Evolutionary conservation across 208 protist genomes (phyloP).

Genomic region (Crithidia fasciculata): DNA sequence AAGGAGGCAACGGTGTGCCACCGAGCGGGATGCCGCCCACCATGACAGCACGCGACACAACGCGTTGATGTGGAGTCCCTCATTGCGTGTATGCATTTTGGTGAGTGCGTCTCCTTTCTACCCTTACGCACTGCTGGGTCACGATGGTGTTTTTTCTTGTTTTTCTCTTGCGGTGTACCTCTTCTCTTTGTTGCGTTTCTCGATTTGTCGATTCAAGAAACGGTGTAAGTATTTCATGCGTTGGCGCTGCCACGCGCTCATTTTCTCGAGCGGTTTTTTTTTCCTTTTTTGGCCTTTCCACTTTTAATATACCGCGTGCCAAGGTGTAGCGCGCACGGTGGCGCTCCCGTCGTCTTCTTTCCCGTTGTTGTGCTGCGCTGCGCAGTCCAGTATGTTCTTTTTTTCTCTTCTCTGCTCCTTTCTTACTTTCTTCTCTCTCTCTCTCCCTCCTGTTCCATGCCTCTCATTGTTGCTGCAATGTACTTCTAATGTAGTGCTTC

Average conservation of each 20-base stretch:
- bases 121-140: neutral
- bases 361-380: too few relatives aligned
- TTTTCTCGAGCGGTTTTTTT: neutral
- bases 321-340: too few relatives aligned
- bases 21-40: conserved; percentile 12
- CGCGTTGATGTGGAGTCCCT: neutral
- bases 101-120: neutral
- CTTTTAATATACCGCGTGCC: neutral
- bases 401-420: neutral
- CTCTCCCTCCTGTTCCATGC: neutral
- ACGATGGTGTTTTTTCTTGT: conserved; percentile 6
- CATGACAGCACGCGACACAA: conserved; percentile 27
- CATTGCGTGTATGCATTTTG: neutral
- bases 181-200: neutral
- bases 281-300: neutral
- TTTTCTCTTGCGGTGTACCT: neutral
- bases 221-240: too few relatives aligned
- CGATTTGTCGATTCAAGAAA: too few relatives aligned
- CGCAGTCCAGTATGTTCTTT: neutral
- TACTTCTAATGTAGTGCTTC: neutral
- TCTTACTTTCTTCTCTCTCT: neutral
- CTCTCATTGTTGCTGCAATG: neutral
- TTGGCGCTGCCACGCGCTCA: neutral
- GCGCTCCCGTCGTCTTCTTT: too few relatives aligned
- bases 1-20: conserved; percentile 16